Conservation (phyloP, 495 filamentous ascomycete species). For the Penicillium atrosanguineum region DNA sequence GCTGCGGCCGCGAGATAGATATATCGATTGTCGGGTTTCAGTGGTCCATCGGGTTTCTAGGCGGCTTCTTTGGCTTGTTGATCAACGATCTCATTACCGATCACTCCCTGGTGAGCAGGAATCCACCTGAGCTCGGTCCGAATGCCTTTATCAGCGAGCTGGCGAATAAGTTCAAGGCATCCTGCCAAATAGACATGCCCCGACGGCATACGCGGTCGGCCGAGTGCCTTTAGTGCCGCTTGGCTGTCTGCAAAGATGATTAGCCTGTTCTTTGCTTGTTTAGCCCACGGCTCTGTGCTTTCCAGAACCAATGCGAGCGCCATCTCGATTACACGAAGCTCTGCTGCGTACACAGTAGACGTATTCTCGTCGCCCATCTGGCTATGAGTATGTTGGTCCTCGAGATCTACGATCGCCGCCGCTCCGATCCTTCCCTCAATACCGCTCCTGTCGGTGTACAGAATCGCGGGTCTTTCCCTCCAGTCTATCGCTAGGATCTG, state of each 20-base stretch:
- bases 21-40: conserved; percentile 4
- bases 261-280: background rate
- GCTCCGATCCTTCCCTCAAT: conserved; percentile 7
- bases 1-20: conserved; percentile 1
- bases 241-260: conserved; percentile 6
- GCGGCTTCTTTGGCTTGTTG: conserved; percentile 5
- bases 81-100: conserved; percentile 3
- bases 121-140: background rate
- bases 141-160: background rate
- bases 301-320: background rate
- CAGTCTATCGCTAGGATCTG: background rate
- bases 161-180: too few species aligned
- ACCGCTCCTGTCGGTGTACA: conserved; percentile 16
- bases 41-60: background rate
- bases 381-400: background rate
- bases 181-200: background rate
- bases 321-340: background rate
- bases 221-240: too few species aligned
- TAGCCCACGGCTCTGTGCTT: background rate
- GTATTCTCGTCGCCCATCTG: conserved; percentile 6
- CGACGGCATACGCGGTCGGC: conserved; percentile 2
- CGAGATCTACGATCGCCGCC: background rate
- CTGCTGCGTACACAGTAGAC: conserved; percentile 5
- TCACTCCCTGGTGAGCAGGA: conserved; percentile 2
- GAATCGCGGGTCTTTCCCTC: background rate